Evolutionary conservation across 1,284 basidiomycete genomes (phyloP), one percentile per base, ranked within the genome.

Genomic region (Trichosporon faecale): DNA sequence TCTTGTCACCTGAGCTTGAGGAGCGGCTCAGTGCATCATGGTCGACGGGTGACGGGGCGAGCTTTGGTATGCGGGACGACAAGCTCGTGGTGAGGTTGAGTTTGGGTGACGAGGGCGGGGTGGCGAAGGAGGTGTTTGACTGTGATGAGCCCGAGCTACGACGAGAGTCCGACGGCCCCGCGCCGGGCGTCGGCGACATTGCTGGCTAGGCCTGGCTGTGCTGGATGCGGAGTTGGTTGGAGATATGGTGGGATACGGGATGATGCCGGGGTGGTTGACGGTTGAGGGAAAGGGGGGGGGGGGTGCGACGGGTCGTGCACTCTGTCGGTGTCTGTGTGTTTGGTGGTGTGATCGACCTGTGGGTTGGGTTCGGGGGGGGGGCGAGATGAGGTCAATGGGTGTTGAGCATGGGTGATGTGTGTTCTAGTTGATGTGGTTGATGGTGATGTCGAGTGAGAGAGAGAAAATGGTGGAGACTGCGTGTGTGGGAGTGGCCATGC

Each of bases 71-170:
- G 57, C 57, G 57, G 16, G 57, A 61, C 6, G 57, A 61, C 6
- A 61, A 5, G 31, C 16, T 31, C 27, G 40, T 44, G 11, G 52
- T n/a, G n/a, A n/a, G n/a, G 55, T 60, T 31, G 57, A 61, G 57
- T 18, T 61, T 61, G 2, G 57, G 57, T 29, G 72, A 73, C 1
- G 70, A 55, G 0, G 72, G 72, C 21, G 72, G 72, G 7, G 72
- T 73, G 29, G 68, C 69, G 63, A 73, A 73, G 14, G 72, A 70
- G 9, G 72, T 65, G 18, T 29, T 29, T 9, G 67, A 68, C 9
- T 55, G 16, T 12, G 72, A 73, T 1, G 69, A 70, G 4, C 64
- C 60, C 67, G 69, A 73, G 69, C 72, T 73, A 63, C 69, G 52
- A 29, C 71, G 71, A 60, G 71, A 70, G 40, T 31, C 29, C 2